Evolutionary conservation across 2,329 filamentous ascomycete species (phyloP), one percentile per base, ranked within the genome.

Genomic region (Xylariaceae sp.): DNA sequence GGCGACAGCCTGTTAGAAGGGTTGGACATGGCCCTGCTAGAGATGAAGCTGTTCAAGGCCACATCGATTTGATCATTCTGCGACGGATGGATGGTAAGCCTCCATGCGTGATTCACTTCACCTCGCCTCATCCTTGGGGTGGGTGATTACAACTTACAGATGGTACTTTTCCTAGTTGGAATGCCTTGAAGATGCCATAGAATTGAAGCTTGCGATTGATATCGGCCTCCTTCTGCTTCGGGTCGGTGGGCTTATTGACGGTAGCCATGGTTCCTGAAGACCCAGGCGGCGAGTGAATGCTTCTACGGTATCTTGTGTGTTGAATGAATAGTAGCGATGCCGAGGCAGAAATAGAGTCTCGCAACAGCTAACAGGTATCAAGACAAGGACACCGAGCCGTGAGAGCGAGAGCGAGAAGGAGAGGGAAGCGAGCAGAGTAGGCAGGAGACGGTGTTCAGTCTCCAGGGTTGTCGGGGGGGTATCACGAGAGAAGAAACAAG

Each of bases 41-140:
- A 78, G 49, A 96, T 79, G 64, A 90, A 87, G 70, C 88, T 94
- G 80, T 95, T 97, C 70, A 99, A 74, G 31, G 94, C 91, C 47
- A 96, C 80, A 75, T 97, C 94, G 71, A 96, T 95, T 76, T 96
- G 91, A 66, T 92, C 89, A 73, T 96, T 96, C 87, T 90, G 51
- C 42, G 2, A 2, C 31, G 19, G 1, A 50, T 27, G 31, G 45
- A 57, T 57, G 47, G 65, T 62, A 8, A 57, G 53, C 27, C 51
- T 37, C 9, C 7, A 5, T 31, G 29, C 6, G 12, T 7, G n/a
- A 45, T 12, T 31, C 26, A n/a, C 1, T 19, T 19, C 19, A 19
- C 19, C 19, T 19, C 19, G 19, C 19, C 19, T 12, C 27, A 31
- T 44, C 4, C 42, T 11, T 49, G 7, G n/a, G 3, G 6, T 27